Percentiles rank a stretch among this genome's conserved stretches.
phyloP scores from a whole-genome alignment of 306 rosid species.

The Prunus davidiana region DNA sequence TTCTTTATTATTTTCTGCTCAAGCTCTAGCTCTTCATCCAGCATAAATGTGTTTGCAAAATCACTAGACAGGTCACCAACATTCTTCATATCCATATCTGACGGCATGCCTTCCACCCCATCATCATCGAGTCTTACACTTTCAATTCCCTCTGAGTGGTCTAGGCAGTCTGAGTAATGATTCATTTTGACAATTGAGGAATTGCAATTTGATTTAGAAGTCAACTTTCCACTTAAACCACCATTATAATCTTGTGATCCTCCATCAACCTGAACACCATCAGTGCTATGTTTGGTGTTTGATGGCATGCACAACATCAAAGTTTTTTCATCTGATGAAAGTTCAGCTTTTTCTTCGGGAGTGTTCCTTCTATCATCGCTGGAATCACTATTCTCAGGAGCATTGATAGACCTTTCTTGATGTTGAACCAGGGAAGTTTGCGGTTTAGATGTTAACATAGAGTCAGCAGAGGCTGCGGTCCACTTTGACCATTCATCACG shows the following conservation, averaged over 20 bases:
- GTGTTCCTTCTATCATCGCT: constrained; percentile 30
- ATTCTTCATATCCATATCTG: constrained; percentile 36
- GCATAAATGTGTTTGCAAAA: constrained; percentile 86
- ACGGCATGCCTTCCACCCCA: constrained; percentile 38
- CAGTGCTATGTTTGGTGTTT: constrained; percentile 20
- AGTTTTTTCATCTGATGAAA: constrained; percentile 24
- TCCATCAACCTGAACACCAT: constrained; percentile 28
- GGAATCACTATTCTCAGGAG: constrained; percentile 30
- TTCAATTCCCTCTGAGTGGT: constrained; percentile 32
- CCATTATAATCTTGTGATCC: constrained; percentile 22
- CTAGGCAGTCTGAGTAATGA: constrained; percentile 10
- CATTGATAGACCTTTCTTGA: constrained; percentile 29
- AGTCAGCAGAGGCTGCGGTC: constrained; percentile 50
- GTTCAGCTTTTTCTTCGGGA: constrained; percentile 35
- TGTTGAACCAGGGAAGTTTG: constrained; percentile 33
- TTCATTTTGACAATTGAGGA: constrained; percentile 23
- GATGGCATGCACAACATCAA: constrained; percentile 20
- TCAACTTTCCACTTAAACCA: constrained; percentile 17
- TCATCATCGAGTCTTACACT: constrained; percentile 17
- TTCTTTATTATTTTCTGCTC: constrained; percentile 63
- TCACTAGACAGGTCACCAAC: constrained; percentile 56
- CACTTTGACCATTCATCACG: constrained; percentile 75
- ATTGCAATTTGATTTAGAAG: constrained; percentile 21
- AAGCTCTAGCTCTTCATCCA: constrained; percentile 91
- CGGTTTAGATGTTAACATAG: constrained; percentile 35